Conservation (phyloP, 2,329 filamentous ascomycete genomes). For the Metarhizium robertsii region DNA sequence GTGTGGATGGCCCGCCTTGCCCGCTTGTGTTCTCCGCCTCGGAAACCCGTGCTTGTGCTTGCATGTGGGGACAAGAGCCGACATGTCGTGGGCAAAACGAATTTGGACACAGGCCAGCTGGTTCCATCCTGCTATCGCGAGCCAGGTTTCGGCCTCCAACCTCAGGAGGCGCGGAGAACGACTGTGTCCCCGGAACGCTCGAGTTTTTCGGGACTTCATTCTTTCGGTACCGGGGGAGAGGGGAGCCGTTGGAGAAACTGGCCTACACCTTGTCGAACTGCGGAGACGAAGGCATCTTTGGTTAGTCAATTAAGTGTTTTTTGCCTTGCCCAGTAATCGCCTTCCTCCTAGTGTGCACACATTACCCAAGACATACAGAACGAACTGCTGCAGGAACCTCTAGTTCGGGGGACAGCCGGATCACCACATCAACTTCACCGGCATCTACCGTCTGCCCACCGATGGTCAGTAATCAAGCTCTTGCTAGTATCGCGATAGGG, state of each 20-base stretch:
- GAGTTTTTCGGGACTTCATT: neutral
- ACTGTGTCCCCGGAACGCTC: neutral
- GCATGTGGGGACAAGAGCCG: neutral
- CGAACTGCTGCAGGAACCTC: neutral
- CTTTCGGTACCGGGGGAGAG: neutral
- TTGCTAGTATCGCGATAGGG: neutral
- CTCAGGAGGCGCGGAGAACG: too few species aligned
- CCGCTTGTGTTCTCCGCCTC: neutral
- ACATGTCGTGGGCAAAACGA: neutral
- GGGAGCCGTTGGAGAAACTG: neutral
- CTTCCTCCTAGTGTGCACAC: neutral
- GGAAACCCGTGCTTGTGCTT: neutral
- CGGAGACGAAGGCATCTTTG: neutral
- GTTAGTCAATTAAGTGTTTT: neutral
- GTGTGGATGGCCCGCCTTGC: neutral
- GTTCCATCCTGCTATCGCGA: too few species aligned
- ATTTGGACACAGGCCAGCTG: neutral
- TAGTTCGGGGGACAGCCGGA: neutral
- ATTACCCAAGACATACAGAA: neutral
- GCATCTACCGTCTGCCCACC: neutral
- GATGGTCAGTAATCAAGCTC: neutral
- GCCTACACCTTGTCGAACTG: neutral
- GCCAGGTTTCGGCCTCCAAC: too few species aligned
- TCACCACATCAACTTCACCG: neutral
- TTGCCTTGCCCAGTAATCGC: neutral